Evolutionary conservation across 2,329 filamentous ascomycete species (phyloP).

Genomic region (Alternaria metachromatica): DNA sequence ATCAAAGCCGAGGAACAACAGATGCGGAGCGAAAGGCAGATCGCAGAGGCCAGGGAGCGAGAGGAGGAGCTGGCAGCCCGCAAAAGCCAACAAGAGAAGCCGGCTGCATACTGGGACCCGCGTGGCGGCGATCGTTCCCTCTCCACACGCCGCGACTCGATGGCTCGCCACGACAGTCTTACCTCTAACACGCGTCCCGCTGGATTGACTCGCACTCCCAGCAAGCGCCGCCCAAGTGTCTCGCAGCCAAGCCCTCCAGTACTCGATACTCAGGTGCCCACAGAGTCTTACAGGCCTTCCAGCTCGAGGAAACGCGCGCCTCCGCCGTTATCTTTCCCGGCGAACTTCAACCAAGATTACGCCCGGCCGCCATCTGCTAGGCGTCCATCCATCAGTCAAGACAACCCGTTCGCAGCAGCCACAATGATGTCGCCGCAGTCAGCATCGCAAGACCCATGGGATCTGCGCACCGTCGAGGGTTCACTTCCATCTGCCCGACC

Average conservation of each 20-base stretch:
- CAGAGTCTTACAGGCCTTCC: conserved; percentile 22
- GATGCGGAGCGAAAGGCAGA: conserved; percentile 32
- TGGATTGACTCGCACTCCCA: conserved; percentile 22
- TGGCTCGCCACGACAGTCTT: conserved; percentile 31
- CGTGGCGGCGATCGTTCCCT: conserved; percentile 21
- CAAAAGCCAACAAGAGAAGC: conserved; percentile 30
- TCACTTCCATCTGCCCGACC: conserved; percentile 25
- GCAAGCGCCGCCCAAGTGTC: conserved; percentile 31
- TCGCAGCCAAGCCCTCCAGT: conserved; percentile 29
- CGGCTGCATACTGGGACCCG: conserved; percentile 31
- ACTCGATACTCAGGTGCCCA: conserved; percentile 14
- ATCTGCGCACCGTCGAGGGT: conserved; percentile 25
- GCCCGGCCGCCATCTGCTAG: conserved; percentile 29
- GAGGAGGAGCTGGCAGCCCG: conserved; percentile 30
- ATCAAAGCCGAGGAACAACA: conserved; percentile 27
- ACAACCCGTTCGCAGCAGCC: conserved; percentile 27
- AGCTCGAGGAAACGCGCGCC: conserved; percentile 24
- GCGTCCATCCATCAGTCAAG: conserved; percentile 25
- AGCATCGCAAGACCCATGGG: conserved; percentile 34
- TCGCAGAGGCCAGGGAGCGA: conserved; percentile 32
- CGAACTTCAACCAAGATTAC: conserved; percentile 21
- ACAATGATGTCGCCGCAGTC: conserved; percentile 5
- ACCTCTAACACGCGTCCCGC: conserved; percentile 20
- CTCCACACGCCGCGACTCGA: conserved; percentile 22
- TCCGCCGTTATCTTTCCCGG: conserved; percentile 26